Percentiles rank a stretch among this genome's conserved stretches.
phyloP scores from a whole-genome alignment of 2,329 filamentous ascomycete genomes.

The Biscogniauxia sp. region DNA sequence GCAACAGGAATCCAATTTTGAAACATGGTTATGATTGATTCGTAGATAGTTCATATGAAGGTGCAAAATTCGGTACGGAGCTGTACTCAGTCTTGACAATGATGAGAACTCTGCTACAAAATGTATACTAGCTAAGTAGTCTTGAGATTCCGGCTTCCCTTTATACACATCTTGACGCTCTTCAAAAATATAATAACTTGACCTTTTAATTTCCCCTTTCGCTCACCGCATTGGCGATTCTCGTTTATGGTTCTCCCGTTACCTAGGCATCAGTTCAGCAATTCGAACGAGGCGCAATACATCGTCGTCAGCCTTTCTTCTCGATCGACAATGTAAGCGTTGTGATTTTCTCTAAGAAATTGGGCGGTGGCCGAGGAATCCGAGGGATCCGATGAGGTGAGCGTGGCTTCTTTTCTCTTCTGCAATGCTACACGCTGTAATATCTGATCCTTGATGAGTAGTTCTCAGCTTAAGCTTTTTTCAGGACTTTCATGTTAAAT shows the following conservation, averaged over 20 bases:
- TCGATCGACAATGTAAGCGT: neutral
- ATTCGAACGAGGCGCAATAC: neutral
- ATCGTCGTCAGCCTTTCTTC: neutral
- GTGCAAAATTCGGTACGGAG: neutral
- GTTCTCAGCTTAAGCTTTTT: too few species aligned
- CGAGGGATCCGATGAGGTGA: too few species aligned
- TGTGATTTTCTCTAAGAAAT: neutral
- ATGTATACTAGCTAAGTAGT: neutral
- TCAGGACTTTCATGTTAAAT: too few species aligned
- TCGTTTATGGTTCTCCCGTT: neutral
- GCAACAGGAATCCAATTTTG: neutral
- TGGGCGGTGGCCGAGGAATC: neutral
- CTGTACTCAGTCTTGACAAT: neutral
- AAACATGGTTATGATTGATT: neutral
- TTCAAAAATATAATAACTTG: neutral
- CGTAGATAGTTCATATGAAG: neutral
- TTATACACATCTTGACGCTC: neutral
- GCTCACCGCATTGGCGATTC: neutral
- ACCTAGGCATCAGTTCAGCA: neutral
- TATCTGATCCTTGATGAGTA: too few species aligned
- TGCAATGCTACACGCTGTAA: too few species aligned
- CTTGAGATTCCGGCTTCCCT: neutral
- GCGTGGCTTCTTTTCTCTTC: too few species aligned
- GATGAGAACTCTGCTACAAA: neutral
- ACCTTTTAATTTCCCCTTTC: neutral